Conservation (phyloP, 2,329 filamentous ascomycete genomes). For the Biscogniauxia marginata region DNA sequence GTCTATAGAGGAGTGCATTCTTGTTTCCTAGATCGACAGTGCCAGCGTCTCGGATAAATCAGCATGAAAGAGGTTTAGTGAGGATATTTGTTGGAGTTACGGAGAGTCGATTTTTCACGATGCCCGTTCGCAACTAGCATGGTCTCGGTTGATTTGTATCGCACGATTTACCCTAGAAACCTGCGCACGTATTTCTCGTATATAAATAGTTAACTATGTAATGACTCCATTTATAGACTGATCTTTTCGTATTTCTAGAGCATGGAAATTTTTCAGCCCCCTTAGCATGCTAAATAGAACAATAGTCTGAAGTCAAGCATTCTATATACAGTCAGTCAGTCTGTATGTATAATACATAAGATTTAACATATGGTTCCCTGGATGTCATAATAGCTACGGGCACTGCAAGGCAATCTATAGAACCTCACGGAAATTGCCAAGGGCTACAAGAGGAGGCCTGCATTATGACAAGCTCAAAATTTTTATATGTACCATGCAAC, state of each 20-base stretch:
- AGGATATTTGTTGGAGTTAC: slow-evolving; percentile 23
- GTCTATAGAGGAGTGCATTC: slow-evolving; percentile 6
- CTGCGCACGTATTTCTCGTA: slow-evolving; percentile 16
- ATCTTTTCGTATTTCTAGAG: slow-evolving; percentile 5
- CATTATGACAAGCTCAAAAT: too few relatives aligned
- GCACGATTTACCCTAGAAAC: slow-evolving; percentile 15
- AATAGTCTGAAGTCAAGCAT: too few relatives aligned
- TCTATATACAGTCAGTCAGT: too few relatives aligned
- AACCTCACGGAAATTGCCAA: too few relatives aligned
- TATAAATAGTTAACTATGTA: slow-evolving; percentile 20
- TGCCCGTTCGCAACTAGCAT: slow-evolving; percentile 11
- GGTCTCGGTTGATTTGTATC: slow-evolving; percentile 16
- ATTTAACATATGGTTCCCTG: too few relatives aligned
- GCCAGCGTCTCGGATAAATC: slow-evolving; percentile 24
- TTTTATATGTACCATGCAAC: too few relatives aligned
- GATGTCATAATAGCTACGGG: too few relatives aligned
- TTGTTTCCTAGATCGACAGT: slow-evolving; percentile 22
- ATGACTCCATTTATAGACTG: slow-evolving; percentile 26
- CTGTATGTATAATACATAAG: too few relatives aligned
- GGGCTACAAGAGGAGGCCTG: too few relatives aligned
- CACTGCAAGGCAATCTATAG: too few relatives aligned
- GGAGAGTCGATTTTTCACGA: slow-evolving; percentile 16
- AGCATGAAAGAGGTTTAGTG: slow-evolving; percentile 25
- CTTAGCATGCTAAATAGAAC: too few relatives aligned
- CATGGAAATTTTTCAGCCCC: too few relatives aligned